phyloP scores from a whole-genome alignment of 257 asterid species.

The Lantana camara region DNA sequence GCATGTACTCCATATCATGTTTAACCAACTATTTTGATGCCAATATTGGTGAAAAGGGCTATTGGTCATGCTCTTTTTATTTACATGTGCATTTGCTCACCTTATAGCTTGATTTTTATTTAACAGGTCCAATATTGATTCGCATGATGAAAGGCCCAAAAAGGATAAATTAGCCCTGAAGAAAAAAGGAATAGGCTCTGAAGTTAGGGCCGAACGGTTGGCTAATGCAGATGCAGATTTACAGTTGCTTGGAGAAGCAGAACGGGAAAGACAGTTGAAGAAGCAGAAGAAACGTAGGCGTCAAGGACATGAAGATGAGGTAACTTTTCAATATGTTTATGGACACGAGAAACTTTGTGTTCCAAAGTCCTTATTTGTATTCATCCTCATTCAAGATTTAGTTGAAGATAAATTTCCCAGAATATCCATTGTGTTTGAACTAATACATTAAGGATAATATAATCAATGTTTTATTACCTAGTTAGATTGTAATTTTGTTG shows the following conservation, averaged over 20 bases:
- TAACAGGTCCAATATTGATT: conserved; percentile 54
- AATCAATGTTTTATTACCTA: conserved; percentile 11
- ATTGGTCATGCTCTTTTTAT: not conserved
- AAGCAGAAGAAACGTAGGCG: conserved; percentile 94
- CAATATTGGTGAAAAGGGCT: conserved; percentile 1
- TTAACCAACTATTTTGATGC: conserved; percentile 6
- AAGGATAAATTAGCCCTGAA: conserved; percentile 70
- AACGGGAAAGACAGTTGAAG: conserved; percentile 72
- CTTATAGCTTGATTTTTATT: no score
- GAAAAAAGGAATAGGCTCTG: conserved; percentile 92
- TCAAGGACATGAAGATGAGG: conserved; percentile 94
- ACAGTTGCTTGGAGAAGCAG: conserved; percentile 84
- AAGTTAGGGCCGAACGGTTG: conserved; percentile 84
- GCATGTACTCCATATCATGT: not conserved
- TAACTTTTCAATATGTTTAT: conserved; percentile 32
- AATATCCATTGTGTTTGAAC: conserved; percentile 7
- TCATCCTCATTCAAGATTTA: not conserved
- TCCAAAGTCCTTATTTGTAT: not conserved
- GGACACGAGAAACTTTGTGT: no score
- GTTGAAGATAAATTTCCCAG: not conserved
- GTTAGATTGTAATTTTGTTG: conserved; percentile 3
- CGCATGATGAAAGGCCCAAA: conserved; percentile 63
- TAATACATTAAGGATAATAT: conserved; percentile 5
- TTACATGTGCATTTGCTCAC: no score
- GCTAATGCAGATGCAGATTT: conserved; percentile 85